phyloP scores from a whole-genome alignment of 2,329 filamentous ascomycete species.

The Botryotinia convoluta region DNA sequence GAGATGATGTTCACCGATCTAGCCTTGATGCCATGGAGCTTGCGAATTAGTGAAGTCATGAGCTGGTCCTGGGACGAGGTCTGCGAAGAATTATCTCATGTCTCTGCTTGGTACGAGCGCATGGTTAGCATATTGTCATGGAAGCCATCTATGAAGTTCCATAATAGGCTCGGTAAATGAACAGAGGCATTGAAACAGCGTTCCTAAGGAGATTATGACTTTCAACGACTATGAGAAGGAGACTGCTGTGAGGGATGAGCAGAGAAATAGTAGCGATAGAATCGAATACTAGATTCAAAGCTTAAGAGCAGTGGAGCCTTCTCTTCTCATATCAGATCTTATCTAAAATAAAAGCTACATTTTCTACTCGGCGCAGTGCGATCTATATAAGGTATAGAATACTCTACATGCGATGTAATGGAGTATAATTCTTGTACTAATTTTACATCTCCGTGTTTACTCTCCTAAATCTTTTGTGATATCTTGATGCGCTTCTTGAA shows the following conservation, averaged over 20 bases:
- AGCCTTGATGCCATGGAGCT: not conserved
- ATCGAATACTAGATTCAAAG: not conserved
- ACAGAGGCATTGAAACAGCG: not conserved
- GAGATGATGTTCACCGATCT: not conserved
- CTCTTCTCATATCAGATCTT: not conserved
- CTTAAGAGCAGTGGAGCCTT: not conserved
- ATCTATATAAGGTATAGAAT: too few species aligned
- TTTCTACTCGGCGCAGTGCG: not conserved
- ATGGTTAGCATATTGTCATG: not conserved
- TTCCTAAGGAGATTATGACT: fast-evolving
- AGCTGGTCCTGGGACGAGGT: not conserved
- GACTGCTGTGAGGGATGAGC: not conserved
- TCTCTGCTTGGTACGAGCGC: not conserved
- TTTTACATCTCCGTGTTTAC: too few species aligned
- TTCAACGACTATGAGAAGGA: not conserved
- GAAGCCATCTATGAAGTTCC: not conserved
- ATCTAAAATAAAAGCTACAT: not conserved
- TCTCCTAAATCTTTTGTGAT: too few species aligned
- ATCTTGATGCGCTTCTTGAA: too few species aligned
- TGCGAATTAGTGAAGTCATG: not conserved
- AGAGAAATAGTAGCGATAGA: not conserved
- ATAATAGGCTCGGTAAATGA: not conserved
- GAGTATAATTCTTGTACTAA: too few species aligned
- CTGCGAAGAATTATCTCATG: not conserved
- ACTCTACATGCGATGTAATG: too few species aligned